A percentile compares a stretch with the other conserved stretches of the same genome.
phyloP scores from a whole-genome alignment of 129 eudicot species.

The Deinandra increscens region DNA sequence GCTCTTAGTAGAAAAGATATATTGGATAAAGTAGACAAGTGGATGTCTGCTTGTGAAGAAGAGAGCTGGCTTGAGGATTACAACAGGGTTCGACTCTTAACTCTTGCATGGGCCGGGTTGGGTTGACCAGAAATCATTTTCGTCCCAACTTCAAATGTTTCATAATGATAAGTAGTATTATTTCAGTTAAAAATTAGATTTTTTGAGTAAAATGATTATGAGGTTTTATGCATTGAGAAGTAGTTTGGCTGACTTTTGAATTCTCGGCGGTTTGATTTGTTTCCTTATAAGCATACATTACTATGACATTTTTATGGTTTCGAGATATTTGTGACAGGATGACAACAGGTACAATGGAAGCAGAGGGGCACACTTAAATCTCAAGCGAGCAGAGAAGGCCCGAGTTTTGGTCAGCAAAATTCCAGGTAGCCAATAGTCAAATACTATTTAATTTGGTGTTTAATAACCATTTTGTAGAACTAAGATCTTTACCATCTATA shows the following conservation, averaged over 20 bases:
- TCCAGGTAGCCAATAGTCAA: conserved; percentile 54
- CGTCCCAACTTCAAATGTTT: neutral
- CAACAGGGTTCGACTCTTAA: conserved; percentile 56
- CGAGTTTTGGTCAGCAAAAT: conserved; percentile 81
- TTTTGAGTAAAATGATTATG: neutral
- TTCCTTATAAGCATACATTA: neutral
- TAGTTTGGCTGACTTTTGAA: neutral
- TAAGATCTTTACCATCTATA: no score
- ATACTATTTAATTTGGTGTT: conserved; percentile 9
- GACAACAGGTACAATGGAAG: conserved; percentile 89
- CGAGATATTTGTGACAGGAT: conserved; percentile 55
- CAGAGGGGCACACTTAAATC: conserved; percentile 97
- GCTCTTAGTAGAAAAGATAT: conserved; percentile 88
- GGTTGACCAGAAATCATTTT: neutral
- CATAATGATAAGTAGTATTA: neutral
- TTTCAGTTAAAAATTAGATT: neutral
- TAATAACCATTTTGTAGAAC: neutral
- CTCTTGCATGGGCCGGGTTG: neutral
- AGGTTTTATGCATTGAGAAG: neutral
- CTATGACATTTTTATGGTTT: conserved; percentile 22
- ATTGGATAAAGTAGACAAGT: conserved; percentile 92
- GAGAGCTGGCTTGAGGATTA: conserved; percentile 99
- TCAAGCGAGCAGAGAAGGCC: conserved; percentile 96
- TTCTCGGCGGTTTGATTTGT: neutral
- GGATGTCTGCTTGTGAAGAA: conserved; percentile 99